A percentile compares a stretch with the other conserved stretches of the same genome.
phyloP scores from a whole-genome alignment of 2,329 filamentous ascomycete genomes.

The Lachnellula occidentalis region DNA sequence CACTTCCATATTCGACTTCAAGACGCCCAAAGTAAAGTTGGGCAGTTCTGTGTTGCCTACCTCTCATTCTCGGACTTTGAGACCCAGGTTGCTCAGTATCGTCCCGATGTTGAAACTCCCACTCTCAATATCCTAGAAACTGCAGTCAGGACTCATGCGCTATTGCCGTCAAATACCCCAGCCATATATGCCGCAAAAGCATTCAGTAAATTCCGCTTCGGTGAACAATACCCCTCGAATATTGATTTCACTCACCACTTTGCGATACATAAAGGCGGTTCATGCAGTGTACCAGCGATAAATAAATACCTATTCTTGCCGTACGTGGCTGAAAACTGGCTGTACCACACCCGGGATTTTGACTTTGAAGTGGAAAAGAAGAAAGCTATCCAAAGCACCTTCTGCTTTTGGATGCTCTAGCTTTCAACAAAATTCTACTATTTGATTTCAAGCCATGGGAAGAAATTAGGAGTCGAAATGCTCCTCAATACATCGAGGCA shows the following conservation, averaged over 20 bases:
- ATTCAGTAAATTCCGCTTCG: not conserved
- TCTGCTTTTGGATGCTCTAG: not conserved
- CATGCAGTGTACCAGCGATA: not conserved
- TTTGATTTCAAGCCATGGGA: not conserved
- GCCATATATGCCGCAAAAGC: not conserved
- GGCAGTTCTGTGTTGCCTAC: not conserved
- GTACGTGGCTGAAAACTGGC: not conserved
- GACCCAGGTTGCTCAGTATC: not conserved
- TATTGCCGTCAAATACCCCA: not conserved
- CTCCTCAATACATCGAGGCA: not conserved
- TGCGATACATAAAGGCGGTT: not conserved
- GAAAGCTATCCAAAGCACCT: not conserved
- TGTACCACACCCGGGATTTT: not conserved
- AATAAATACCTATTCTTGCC: not conserved
- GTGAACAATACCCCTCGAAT: not conserved
- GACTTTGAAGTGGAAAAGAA: not conserved
- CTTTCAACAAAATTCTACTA: not conserved
- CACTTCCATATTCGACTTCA: not conserved
- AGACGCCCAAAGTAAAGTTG: not conserved
- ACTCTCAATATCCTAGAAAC: not conserved
- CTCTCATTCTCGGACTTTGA: constrained; percentile 1
- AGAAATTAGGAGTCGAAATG: not conserved
- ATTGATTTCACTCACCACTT: not conserved
- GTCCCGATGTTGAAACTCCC: not conserved
- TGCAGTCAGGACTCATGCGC: not conserved